Base-by-base conservation (phyloP, 2,329 filamentous ascomycete species). In the Aspergillus clavatus region DNA sequence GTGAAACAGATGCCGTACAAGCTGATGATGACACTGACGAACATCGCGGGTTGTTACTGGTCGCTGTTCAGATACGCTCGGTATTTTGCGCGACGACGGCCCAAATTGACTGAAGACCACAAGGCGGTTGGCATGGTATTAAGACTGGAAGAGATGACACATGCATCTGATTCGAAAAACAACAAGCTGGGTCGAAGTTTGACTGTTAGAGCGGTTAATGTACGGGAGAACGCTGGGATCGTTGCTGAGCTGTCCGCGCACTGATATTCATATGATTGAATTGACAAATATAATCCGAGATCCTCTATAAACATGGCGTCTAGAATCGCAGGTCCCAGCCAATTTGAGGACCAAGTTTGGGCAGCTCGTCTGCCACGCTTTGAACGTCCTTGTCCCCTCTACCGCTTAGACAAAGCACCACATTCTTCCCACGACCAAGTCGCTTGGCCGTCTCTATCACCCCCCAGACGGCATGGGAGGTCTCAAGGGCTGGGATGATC, bases 371-470 rank as follows among this genome's bases (percentile, higher is more conserved):
- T 1, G 91, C 90, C 41, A 97, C 90, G 59, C 86, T 94, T 78
- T 97, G 89, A 50, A 97, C 91, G 63, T 97, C 93, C 80, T 97
- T 97, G 70, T 97, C 91, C 46, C 91, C 91, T 54, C 91, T 77
- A 4, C 91, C 91, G 65, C 86, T 91, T 33, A 97, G 66, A 70
- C 90, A 96, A 54, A 97, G 87, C 46, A 97, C 90, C 27, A 97
- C 71, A 62, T 96, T 87, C 70, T 95, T 75, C 38, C 80, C 88
- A 70, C 87, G 86, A 49, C 79, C 78, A 84, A 96, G 88, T 50
- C 83, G 88, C 80, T 93, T 95, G 46, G 90, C 90, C 48, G 95
- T 71, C 72, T 95, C 82, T 40, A 96, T 70, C 7, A 87, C 89
- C 5, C 89, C 90, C 57, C 79, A 94, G 58, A 97, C 82, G 12